Conservation (phyloP, 306 rosid genomes). For the Canavalia ensiformis region DNA sequence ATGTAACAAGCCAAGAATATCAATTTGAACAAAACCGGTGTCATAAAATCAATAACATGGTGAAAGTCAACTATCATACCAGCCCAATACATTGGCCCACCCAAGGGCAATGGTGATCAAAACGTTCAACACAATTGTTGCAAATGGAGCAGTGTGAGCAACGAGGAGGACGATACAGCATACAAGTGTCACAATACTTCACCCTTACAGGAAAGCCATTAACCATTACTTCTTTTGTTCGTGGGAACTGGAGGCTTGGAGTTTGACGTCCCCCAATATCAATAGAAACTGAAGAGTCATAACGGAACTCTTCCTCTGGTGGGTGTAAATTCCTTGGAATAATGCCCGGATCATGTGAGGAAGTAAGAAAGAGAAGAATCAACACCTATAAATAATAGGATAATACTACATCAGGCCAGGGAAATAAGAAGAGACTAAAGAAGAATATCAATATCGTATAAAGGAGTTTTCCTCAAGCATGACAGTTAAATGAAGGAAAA, state of each 20-base stretch:
- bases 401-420: slow-evolving; percentile 48
- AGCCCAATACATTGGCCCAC: slow-evolving; percentile 98
- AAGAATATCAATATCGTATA: slow-evolving; percentile 5
- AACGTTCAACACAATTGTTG: slow-evolving; percentile 96
- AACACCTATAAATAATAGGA: slow-evolving; percentile 69
- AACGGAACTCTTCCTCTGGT: slow-evolving; percentile 86
- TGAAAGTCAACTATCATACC: slow-evolving; percentile 60
- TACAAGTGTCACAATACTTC: slow-evolving; percentile 95
- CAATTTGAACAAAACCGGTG: slow-evolving; percentile 16
- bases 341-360: slow-evolving; percentile 93
- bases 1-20: slow-evolving; percentile 39
- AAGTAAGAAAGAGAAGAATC: slow-evolving; percentile 93
- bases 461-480: neutral
- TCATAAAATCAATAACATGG: slow-evolving; percentile 1
- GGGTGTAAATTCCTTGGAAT: slow-evolving; percentile 92
- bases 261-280: slow-evolving; percentile 83
- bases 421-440: slow-evolving; percentile 16
- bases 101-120: slow-evolving; percentile 99
- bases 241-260: slow-evolving; percentile 83
- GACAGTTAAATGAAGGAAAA: slow-evolving; percentile 7
- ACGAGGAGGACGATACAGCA: slow-evolving; percentile 99
- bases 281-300: slow-evolving; percentile 63
- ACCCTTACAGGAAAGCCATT: slow-evolving; percentile 79
- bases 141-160: slow-evolving; percentile 99
- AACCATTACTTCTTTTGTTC: slow-evolving; percentile 80